Evolutionary conservation across 2,329 filamentous ascomycete species (phyloP), one percentile per base, ranked within the genome.

Genomic region (Whalleya microplaca): DNA sequence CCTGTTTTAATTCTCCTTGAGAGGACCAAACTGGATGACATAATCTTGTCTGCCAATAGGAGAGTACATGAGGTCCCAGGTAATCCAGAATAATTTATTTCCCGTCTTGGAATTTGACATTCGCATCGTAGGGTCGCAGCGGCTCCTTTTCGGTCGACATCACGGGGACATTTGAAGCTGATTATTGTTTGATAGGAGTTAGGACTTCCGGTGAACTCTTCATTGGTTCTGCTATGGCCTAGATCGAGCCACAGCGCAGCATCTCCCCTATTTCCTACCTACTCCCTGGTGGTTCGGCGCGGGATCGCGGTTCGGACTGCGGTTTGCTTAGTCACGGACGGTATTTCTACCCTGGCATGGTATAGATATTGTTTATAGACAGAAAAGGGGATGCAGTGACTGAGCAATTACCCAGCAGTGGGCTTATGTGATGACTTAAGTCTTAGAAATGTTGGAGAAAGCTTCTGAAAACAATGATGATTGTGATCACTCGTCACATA

Each of bases 111-210:
- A 29, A 56, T 55, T 42, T 44, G 27, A 21, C 1, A 1, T 37
- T 12, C 43, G 8, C 1, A 1, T 27, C 20, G 32, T 12, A 16
- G 20, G 19, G 40, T 8, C 10, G 44, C 45, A 41, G n/a, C 6
- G 29, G 16, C 45, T 51, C 14, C 23, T 23, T 45, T 21, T 18
- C 21, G 51, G 47, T 21, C 10, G 10, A 50, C 46, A 56, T 48
- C 20, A 18, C 21, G 23, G 20, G 20, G 12, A 37, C 14, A 37
- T n/a, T n/a, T n/a, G n/a, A n/a, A n/a, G n/a, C 14, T 37, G 32
- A 37, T 14, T 12, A 37, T 37, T 16, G 14, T 37, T 12, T 37
- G 9, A 9, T 27, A 37, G 7, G 32, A 14, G 14, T 12, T 37
- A 12, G 14, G 9, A 14, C 10, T 37, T 16, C 32, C 14, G 32